Base-by-base conservation (phyloP, 2,329 filamentous ascomycete genomes). In the Atkinsonella hypoxylon region DNA sequence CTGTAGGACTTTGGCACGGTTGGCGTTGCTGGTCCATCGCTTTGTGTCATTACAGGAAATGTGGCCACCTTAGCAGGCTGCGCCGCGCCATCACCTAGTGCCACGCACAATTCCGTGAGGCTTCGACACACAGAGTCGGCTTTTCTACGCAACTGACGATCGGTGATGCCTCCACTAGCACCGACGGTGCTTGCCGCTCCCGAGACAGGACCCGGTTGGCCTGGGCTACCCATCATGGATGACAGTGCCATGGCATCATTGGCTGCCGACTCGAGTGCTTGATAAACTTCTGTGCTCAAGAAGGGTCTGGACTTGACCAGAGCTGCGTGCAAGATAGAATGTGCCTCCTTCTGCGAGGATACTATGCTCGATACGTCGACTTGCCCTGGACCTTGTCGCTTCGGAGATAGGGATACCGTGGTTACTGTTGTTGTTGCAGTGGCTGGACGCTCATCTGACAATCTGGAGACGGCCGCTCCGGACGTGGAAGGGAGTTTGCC, bases 391-490 rank as follows among this genome's bases (percentile, higher is more conserved):
- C 52, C 58, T n/a, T 61, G 56, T 59, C 86, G 82, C 62, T 90
- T 91, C 0, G 93, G 93, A 0, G 91, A 96, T 1, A 84, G 87
- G 7, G 90, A 96, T 59, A 95, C 79, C 1, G 90, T 95, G 0
- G 93, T 97, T 6, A 87, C 82, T 13, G 87, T 89, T 0, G 93
- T 97, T 9, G 87, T 91, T 43, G 93, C 93, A 7, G 93, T 97
- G 15, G 85, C 81, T 4, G 93, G 93, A 52, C 93, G 79, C 53
- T 97, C 91, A 36, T 84, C 83, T 0, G 83, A 83, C 10, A 80
- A 76, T 55, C 82, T 79, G 5, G 84, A 84, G 62, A 90, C 84
- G 2, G 87, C 86, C 2, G 87, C 87, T 36, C 83, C 86, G 2
- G 89, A 91, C 2, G 87, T 89, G 0, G 87, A 72, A 0, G 90